Base-by-base conservation (phyloP, 2,329 filamentous ascomycete genomes). In the Aspergillus viridinutans region DNA sequence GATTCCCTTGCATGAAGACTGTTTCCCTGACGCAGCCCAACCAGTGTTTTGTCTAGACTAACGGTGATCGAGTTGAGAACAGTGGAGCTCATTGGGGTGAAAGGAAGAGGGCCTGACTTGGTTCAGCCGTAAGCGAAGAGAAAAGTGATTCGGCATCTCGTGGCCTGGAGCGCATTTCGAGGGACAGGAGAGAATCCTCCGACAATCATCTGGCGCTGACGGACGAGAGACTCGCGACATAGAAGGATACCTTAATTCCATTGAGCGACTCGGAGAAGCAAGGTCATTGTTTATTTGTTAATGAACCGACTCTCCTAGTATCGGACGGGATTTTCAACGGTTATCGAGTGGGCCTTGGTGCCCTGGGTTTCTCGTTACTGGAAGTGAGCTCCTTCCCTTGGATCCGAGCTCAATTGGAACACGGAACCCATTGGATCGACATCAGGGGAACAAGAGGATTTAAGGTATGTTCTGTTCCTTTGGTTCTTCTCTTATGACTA, bases 361-460 rank as follows among this genome's bases (percentile, higher is more conserved):
- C 45, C 32, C 45, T 49, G 32, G 29, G 43, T 38, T n/a, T 50
- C 45, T 28, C 23, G 50, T 47, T 23, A 23, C 43, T 23, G 43
- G 43, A 52, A 21, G 50, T 42, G 29, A 43, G 49, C n/a, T 21
- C 21, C 38, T 52, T 56, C 40, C 32, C 32, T 56, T 55, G 45
- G 53, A 49, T 52, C 48, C 35, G 23, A 25, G 23, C 29, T 26
- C 28, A 38, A 12, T 50, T 54, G 49, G 40, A 25, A 52, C 49
- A 55, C 55, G 43, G 55, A 56, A 56, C 54, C 43, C 32, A 32
- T 47, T 47, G 43, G 32, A 21, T 53, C 32, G 45, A 49, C 50
- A 49, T 50, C 47, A 57, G 48, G 40, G 51, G 47, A 42, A 26
- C 50, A 38, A 21, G 23, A 12, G 14, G 9, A 51, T 23, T 23